Conservation (phyloP, 345 rosid species). For the Anastatica hierochuntica region DNA sequence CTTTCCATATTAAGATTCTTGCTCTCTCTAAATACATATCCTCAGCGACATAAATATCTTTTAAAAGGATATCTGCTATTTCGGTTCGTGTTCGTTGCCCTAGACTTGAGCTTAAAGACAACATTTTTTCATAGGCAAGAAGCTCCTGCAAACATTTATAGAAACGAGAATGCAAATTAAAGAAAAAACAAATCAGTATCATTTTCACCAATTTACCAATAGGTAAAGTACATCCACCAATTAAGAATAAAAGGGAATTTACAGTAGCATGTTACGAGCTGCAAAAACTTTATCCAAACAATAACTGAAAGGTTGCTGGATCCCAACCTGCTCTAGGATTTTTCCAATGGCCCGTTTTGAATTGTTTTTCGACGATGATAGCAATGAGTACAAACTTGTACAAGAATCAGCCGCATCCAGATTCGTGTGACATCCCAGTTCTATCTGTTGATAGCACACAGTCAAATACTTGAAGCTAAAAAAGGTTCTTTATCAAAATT, state of each 20-base stretch:
- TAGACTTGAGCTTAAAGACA: slow-evolving; percentile 36
- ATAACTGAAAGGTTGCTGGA: slow-evolving; percentile 1
- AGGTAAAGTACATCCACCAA: not conserved
- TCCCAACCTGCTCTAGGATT: slow-evolving; percentile 75
- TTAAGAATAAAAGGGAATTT: not conserved
- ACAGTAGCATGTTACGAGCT: not conserved
- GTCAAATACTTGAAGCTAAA: slow-evolving; percentile 23
- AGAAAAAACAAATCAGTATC: not conserved
- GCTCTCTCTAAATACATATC: slow-evolving; percentile 38
- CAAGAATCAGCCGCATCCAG: slow-evolving; percentile 25
- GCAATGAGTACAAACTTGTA: slow-evolving; percentile 40
- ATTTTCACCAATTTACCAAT: slow-evolving; percentile 8
- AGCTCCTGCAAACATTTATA: slow-evolving; percentile 51
- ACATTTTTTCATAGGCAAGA: slow-evolving; percentile 51
- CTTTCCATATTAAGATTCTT: slow-evolving; percentile 56
- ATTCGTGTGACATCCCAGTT: slow-evolving; percentile 34
- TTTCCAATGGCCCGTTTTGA: slow-evolving; percentile 39
- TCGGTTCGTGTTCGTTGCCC: slow-evolving; percentile 46
- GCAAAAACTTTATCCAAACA: not conserved
- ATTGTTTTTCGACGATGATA: slow-evolving; percentile 38
- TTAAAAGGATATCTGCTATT: slow-evolving; percentile 46
- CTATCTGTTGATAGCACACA: slow-evolving; percentile 42
- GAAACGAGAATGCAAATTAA: not conserved
- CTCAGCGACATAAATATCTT: slow-evolving; percentile 33
- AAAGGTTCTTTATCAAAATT: slow-evolving; percentile 8